A percentile compares a stretch with the other conserved stretches of the same genome.
These are phyloP conservation scores for Limnanthes douglasii DNA, from an alignment of 345 rosid species.

Conservation along the genomic window DNA sequence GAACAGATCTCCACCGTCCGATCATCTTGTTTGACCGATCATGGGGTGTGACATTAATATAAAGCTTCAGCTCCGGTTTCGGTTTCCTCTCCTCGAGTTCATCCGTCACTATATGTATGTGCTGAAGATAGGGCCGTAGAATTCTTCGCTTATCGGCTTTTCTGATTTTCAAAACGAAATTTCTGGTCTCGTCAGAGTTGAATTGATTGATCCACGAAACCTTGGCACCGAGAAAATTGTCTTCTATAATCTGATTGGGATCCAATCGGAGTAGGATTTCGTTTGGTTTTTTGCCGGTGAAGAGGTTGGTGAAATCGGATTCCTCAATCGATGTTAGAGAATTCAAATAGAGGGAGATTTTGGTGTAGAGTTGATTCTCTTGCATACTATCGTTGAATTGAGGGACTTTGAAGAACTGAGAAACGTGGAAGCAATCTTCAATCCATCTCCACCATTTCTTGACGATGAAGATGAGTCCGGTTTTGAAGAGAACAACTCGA, in stretches of 20 bases:
- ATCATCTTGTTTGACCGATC: too few relatives aligned
- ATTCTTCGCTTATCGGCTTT: conserved; percentile 70
- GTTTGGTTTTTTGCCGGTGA: conserved; percentile 44
- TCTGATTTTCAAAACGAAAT: conserved; percentile 48
- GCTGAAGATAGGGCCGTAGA: conserved; percentile 75
- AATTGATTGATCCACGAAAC: conserved; percentile 57
- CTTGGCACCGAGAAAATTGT: conserved; percentile 61
- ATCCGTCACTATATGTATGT: conserved; percentile 63
- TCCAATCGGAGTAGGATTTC: conserved; percentile 60
- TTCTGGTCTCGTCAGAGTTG: conserved; percentile 8
- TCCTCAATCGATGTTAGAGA: conserved; percentile 58
- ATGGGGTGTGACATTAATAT: conserved; percentile 32
- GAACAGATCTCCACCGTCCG: conserved; percentile 65
- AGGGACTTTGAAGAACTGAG: conserved; percentile 62
- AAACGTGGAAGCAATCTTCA: conserved; percentile 37
- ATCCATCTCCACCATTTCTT: conserved; percentile 37
- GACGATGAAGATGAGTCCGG: conserved; percentile 33
- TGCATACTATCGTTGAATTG: conserved; percentile 46
- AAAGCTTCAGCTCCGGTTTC: conserved; percentile 42
- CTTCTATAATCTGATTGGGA: conserved; percentile 50
- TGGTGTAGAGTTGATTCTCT: conserved; percentile 43
- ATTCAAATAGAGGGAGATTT: conserved; percentile 37
- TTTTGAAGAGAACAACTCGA: conserved; percentile 34
- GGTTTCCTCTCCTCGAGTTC: conserved; percentile 48
- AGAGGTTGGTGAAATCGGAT: conserved; percentile 71